Percentiles rank a stretch among this genome's conserved stretches.
Evolutionary conservation across 352 stramenopile genomes (phyloP).

Genomic region (Aphanomyces cochlioides): DNA sequence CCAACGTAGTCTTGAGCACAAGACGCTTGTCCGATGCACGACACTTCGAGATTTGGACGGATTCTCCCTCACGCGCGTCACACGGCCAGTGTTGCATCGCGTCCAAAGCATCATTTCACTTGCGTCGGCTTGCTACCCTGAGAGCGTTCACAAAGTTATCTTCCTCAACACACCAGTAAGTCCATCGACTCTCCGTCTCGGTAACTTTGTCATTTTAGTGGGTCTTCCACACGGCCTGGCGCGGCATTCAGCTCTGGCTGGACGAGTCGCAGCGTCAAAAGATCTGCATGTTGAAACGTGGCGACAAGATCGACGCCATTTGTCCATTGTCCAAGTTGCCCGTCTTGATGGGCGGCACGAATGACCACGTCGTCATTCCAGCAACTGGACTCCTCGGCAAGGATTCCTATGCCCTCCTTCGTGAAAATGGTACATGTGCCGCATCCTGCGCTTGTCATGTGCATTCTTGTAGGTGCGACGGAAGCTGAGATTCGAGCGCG

Average conservation of each 20-base stretch:
- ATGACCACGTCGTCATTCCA: slow-evolving; percentile 48
- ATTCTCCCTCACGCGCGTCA: slow-evolving; percentile 60
- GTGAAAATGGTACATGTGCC: slow-evolving; percentile 44
- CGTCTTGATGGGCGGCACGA: slow-evolving; percentile 42
- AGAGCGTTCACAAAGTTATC: slow-evolving; percentile 53
- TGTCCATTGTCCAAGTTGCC: slow-evolving; percentile 1
- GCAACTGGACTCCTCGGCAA: slow-evolving; percentile 57
- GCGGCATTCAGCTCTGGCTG: slow-evolving; percentile 47
- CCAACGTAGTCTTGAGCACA: slow-evolving; percentile 52
- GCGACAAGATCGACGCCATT: slow-evolving; percentile 27
- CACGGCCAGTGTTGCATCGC: slow-evolving; percentile 49
- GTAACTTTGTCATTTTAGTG: slow-evolving; percentile 30
- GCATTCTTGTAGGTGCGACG: slow-evolving; percentile 39
- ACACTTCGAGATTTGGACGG: slow-evolving; percentile 60
- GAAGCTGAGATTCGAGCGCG: slow-evolving; percentile 63
- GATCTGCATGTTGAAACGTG: slow-evolving; percentile 41
- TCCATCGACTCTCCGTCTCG: background rate
- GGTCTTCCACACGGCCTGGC: slow-evolving; percentile 76
- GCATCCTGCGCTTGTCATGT: background rate
- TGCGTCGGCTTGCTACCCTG: slow-evolving; percentile 61
- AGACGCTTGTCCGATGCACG: slow-evolving; percentile 57
- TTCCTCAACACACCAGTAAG: slow-evolving; percentile 47
- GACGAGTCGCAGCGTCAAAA: slow-evolving; percentile 63
- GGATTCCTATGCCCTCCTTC: slow-evolving; percentile 59
- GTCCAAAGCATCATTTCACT: slow-evolving; percentile 43